Percentiles rank a stretch among this genome's conserved stretches.
Conservation (phyloP, 306 rosid genomes). For the Lablab purpureus region DNA sequence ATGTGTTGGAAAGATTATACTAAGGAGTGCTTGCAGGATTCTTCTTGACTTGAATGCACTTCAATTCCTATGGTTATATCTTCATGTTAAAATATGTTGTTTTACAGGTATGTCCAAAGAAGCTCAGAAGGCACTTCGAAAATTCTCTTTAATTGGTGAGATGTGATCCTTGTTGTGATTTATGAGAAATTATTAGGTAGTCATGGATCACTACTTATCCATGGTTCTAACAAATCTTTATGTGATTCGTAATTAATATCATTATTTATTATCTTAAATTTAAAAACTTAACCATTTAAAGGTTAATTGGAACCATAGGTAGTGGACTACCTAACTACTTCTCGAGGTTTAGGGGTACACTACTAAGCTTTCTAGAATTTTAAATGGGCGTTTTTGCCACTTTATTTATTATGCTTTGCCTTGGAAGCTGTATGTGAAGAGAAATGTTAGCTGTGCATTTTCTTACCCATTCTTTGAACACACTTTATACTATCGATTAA, state of each 20-base stretch:
- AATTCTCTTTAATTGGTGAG: slow-evolving; percentile 80
- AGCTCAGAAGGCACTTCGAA: slow-evolving; percentile 78
- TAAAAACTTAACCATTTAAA: too few species aligned
- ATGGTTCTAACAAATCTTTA: too few species aligned
- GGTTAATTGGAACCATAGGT: too few species aligned
- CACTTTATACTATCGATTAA: too few species aligned
- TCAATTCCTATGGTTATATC: slow-evolving; percentile 37
- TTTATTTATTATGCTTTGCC: slow-evolving; percentile 28
- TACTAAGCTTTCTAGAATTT: slow-evolving; percentile 28
- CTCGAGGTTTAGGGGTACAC: slow-evolving; percentile 14
- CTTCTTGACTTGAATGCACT: slow-evolving; percentile 32
- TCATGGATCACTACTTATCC: too few species aligned
- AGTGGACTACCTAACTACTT: too few species aligned
- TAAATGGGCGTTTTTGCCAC: slow-evolving; percentile 18
- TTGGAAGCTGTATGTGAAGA: slow-evolving; percentile 20
- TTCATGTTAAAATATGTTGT: slow-evolving; percentile 34
- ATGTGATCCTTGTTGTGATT: slow-evolving; percentile 44
- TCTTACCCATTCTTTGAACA: not conserved
- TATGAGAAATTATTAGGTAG: not conserved
- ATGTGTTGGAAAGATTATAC: not conserved
- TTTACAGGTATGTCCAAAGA: slow-evolving; percentile 80
- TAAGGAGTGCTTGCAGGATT: not conserved
- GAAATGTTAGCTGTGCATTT: too few species aligned
- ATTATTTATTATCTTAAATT: too few species aligned
- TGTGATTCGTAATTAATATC: too few species aligned